A percentile compares a stretch with the other conserved stretches of the same genome.
phyloP scores from a whole-genome alignment of 345 rosid species.

The Pugionium dolabratum region DNA sequence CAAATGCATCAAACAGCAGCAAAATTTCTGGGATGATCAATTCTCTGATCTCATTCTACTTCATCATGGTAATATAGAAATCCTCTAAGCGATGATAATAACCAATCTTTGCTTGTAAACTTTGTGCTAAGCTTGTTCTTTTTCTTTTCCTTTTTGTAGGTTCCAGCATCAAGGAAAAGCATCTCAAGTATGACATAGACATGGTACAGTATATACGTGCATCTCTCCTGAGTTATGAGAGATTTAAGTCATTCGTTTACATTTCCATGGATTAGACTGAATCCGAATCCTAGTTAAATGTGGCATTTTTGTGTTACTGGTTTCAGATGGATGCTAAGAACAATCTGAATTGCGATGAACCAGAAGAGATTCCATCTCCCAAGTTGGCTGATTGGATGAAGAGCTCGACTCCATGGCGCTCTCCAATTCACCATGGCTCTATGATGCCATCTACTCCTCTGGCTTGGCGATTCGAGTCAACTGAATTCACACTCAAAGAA shows the following conservation, averaged over 20 bases:
- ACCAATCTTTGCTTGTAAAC: no score
- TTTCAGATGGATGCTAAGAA: conserved; percentile 41
- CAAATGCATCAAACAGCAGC: conserved; percentile 51
- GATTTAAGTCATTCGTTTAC: no score
- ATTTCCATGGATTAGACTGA: no score
- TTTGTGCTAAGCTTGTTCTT: conserved; percentile 9
- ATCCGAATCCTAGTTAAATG: no score
- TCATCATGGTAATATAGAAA: conserved; percentile 42
- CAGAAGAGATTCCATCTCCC: conserved; percentile 46
- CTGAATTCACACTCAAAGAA: conserved; percentile 47
- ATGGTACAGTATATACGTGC: conserved; percentile 3
- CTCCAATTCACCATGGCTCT: conserved; percentile 41
- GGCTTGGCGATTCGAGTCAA: conserved; percentile 45
- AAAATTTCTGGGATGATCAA: conserved; percentile 31
- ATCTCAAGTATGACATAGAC: no score
- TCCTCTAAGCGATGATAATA: background rate
- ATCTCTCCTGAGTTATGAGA: no score
- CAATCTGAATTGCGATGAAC: conserved; percentile 37
- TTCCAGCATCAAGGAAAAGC: conserved; percentile 26
- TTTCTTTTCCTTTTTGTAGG: background rate
- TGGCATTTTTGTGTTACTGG: background rate
- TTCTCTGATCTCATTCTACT: conserved; percentile 51
- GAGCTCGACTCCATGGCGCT: conserved; percentile 42
- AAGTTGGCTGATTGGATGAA: conserved; percentile 45
- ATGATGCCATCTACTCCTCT: conserved; percentile 40